Evolutionary conservation across 2,329 filamentous ascomycete species (phyloP), one percentile per base, ranked within the genome.

Genomic region (Didymella sp.): DNA sequence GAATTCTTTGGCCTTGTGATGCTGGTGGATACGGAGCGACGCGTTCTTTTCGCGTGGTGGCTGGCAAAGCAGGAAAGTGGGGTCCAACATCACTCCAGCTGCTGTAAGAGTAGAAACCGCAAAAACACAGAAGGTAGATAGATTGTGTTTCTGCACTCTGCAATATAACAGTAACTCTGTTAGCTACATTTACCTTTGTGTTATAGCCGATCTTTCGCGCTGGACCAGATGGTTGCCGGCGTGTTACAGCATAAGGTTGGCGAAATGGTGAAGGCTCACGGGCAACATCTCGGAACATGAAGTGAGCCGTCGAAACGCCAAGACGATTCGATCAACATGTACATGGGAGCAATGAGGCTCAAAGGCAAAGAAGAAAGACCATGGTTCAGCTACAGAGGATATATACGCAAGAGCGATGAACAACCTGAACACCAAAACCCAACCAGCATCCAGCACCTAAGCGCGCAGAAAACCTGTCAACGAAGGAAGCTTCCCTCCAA

Each of bases 21-120:
- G 30, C 12, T 28, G 17, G 19, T 24, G 46, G 6, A 17, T 3
- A 17, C 15, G 12, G 35, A 21, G 33, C 21, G 42, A 46, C 50
- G 50, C 50, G 42, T 53, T 21, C 25, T 13, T 21, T 22, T 38
- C 28, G 33, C 44, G 31, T 24, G 21, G 27, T 38, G 47, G 35
- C 28, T 48, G 43, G 54, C 30, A 15, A 45, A 40, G 41, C 41
- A 46, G 28, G 41, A 52, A 48, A 38, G 48, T 42, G 47, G 54
- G 24, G 6, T n/a, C 47, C 6, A 40, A 24, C 21, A 19, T 12
- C 6, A n/a, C n/a, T 31, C 30, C 30, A 11, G 4, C 30, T 27
- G 25, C 25, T 9, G 25, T n/a, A n/a, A n/a, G n/a, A n/a, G n/a
- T n/a, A n/a, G n/a, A n/a, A n/a, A n/a, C n/a, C n/a, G n/a, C n/a